Conservation (phyloP, 2,329 filamentous ascomycete genomes). For the Fusarium brachygibbosum region DNA sequence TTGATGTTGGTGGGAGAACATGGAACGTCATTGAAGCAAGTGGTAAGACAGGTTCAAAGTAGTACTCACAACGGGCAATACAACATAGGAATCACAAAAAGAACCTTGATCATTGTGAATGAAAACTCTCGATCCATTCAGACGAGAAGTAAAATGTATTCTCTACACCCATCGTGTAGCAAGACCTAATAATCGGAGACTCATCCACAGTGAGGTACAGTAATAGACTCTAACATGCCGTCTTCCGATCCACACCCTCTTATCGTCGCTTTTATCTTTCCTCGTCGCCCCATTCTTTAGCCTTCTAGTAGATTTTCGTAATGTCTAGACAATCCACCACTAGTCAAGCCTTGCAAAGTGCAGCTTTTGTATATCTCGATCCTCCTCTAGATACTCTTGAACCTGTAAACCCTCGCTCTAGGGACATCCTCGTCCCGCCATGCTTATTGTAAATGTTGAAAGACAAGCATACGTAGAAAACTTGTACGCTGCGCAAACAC, state of each 20-base stretch:
- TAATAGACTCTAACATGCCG: constrained; percentile 8
- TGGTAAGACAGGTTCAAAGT: background rate
- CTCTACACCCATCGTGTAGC: constrained; percentile 14
- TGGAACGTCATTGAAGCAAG: constrained; percentile 55
- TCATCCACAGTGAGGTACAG: constrained; percentile 12
- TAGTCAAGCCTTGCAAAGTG: constrained; percentile 7
- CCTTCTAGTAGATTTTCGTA: constrained; percentile 20
- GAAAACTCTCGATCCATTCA: constrained; percentile 6
- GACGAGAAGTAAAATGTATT: constrained; percentile 29
- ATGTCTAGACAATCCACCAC: constrained; percentile 29
- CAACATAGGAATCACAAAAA: background rate
- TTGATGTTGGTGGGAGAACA: constrained; percentile 44
- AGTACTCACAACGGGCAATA: background rate
- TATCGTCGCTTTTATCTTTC: constrained; percentile 22
- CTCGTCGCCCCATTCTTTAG: constrained; percentile 4
- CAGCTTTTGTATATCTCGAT: constrained; percentile 8
- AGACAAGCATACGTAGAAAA: constrained; percentile 15
- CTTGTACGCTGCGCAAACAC: constrained; percentile 18
- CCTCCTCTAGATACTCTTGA: constrained; percentile 10
- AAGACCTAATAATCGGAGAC: constrained; percentile 6
- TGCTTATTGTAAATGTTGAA: constrained; percentile 30
- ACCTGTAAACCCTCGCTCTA: constrained; percentile 20
- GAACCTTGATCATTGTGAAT: background rate
- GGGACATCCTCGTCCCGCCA: constrained; percentile 30
- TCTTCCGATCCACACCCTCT: background rate